phyloP scores from a whole-genome alignment of 2,329 filamentous ascomycete species.

The Coniochaeta hoffmannii region DNA sequence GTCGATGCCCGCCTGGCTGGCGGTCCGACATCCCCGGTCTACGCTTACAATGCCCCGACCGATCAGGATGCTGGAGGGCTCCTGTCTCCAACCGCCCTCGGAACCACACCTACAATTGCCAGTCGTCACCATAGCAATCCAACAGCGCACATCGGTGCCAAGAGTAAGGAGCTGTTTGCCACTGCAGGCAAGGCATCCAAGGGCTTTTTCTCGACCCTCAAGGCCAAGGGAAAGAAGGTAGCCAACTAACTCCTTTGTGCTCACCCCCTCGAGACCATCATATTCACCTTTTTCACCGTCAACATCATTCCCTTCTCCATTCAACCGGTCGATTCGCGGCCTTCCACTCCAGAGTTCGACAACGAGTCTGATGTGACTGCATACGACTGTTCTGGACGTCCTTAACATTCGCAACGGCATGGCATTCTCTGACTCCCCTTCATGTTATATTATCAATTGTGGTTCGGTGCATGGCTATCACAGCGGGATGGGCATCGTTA shows the following conservation, averaged over 20 bases:
- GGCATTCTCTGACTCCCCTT: background rate
- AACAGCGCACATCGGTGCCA: constrained; percentile 57
- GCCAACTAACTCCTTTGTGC: constrained; percentile 50
- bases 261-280: background rate
- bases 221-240: constrained; percentile 91
- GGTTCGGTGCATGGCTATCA: background rate
- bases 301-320: background rate
- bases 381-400: background rate
- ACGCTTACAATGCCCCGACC: background rate
- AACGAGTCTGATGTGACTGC: background rate
- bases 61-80: background rate
- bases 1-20: background rate
- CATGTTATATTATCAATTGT: background rate
- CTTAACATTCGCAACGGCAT: background rate
- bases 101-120: background rate
- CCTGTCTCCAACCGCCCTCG: background rate
- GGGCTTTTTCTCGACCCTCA: constrained; percentile 65
- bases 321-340: background rate
- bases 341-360: constrained; percentile 9
- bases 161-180: constrained; percentile 84
- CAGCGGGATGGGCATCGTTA: background rate
- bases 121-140: background rate
- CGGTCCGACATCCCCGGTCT: background rate
- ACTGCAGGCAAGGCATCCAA: constrained; percentile 85
- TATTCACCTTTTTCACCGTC: background rate